A percentile compares a stretch with the other conserved stretches of the same genome.
These are phyloP conservation scores for Penicillium salamii DNA, from an alignment of 495 filamentous ascomycete species.

Conservation along the genomic window DNA sequence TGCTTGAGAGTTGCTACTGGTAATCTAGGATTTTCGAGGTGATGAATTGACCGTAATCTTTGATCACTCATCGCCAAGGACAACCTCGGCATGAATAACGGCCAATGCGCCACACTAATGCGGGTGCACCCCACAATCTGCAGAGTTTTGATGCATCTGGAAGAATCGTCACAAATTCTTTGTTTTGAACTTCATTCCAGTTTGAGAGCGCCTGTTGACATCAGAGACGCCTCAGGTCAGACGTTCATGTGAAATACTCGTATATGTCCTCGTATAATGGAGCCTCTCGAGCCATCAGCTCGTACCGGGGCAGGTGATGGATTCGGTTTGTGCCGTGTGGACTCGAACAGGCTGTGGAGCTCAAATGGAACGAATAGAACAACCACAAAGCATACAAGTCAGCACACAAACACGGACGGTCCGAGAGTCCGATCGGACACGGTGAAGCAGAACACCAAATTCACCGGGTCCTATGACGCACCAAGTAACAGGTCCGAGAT, in stretches of 20 bases:
- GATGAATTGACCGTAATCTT: not conserved
- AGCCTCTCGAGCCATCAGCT: too few relatives aligned
- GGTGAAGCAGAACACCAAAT: not conserved
- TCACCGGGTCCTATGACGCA: not conserved
- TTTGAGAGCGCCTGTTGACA: too few relatives aligned
- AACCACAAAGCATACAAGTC: too few relatives aligned
- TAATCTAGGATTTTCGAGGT: not conserved
- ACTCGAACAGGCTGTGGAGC: not conserved
- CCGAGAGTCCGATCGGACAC: not conserved
- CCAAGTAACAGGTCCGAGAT: conserved; percentile 5
- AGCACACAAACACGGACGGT: too few relatives aligned
- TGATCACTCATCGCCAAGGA: not conserved
- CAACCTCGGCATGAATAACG: not conserved
- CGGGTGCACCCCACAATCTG: not conserved
- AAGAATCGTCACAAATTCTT: not conserved
- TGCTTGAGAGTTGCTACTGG: too few relatives aligned
- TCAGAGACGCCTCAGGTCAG: too few relatives aligned
- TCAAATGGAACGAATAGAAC: too few relatives aligned
- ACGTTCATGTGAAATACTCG: too few relatives aligned
- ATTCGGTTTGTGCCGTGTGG: not conserved
- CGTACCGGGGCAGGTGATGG: not conserved
- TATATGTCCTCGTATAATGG: too few relatives aligned
- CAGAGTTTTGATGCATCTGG: not conserved
- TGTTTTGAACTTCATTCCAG: too few relatives aligned
- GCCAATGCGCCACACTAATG: conserved; percentile 1